A percentile compares a stretch with the other conserved stretches of the same genome.
phyloP scores from a whole-genome alignment of 2,329 filamentous ascomycete species.

The Metarhizium guizhouense region DNA sequence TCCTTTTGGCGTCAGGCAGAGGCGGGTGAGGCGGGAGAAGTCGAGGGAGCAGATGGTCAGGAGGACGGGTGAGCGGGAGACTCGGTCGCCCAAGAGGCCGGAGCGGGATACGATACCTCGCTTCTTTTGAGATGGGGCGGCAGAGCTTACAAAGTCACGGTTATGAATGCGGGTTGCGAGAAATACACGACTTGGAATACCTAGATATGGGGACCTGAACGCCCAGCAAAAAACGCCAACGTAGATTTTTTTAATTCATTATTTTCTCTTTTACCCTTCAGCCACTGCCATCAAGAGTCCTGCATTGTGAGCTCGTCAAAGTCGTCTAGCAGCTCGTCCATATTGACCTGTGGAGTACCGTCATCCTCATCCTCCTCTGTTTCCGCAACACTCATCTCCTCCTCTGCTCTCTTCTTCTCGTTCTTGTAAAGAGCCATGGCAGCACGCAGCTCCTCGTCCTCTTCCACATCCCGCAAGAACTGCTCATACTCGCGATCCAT shows the following conservation, averaged over 20 bases:
- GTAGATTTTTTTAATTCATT: neutral
- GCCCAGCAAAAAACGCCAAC: neutral
- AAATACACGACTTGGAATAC: neutral
- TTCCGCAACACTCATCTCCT: conserved; percentile 60
- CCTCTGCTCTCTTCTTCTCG: conserved; percentile 41
- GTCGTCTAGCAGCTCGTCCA: conserved; percentile 82
- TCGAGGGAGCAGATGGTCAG: conserved; percentile 19
- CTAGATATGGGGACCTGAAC: neutral
- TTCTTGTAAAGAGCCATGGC: conserved; percentile 83
- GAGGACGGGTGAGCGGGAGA: conserved; percentile 9
- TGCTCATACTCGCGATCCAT: conserved; percentile 93
- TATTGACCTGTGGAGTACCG: conserved; percentile 59
- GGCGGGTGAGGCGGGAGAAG: conserved; percentile 20
- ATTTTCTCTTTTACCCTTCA: neutral
- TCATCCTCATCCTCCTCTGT: conserved; percentile 51
- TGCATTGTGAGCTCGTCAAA: conserved; percentile 69
- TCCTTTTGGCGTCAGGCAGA: conserved; percentile 25
- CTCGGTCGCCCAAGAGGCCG: conserved; percentile 9
- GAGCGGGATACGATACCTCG: conserved; percentile 26
- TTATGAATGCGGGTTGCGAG: neutral
- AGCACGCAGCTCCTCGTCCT: conserved; percentile 78
- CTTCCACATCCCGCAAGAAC: conserved; percentile 94
- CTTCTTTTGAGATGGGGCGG: conserved; percentile 20
- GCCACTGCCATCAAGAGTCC: conserved; percentile 12
- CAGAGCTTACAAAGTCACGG: neutral